Evolutionary conservation across 2,329 filamentous ascomycete species (phyloP), one percentile per base, ranked within the genome.

Genomic region (Tympanopsis confertula): DNA sequence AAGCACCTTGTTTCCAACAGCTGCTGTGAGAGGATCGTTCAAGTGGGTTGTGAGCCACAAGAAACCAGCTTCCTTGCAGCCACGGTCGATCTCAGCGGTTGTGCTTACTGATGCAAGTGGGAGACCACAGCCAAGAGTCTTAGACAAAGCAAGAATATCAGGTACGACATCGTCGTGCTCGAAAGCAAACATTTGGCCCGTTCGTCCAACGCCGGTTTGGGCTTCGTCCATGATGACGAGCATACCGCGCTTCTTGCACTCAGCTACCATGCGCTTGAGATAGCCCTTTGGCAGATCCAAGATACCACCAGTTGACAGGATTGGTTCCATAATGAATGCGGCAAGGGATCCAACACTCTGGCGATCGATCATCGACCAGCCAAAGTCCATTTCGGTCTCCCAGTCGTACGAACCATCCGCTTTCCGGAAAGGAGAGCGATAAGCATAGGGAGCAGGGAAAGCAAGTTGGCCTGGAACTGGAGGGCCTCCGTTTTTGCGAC

Each of bases 391-490:
- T 49, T 82, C 78, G 0, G 71, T 68, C 44, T 75, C 61, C 77
- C 77, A 82, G 49, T 82, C 76, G 43, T 82, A 74, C 0, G 64
- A 65, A 1, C 74, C 74, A 43, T 81, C 74, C 0, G 66, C 17
- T 24, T 68, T 65, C 7, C 70, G 65, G 51, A 82, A 82, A 0
- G 68, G 61, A 0, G 75, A 79, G 3, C 75, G 68, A 48, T 79
- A 81, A 0, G 68, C 61, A 44, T 80, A 70, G 0, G 76, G 76
- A 0, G 71, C 63, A 0, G 76, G 76, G 24, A 82, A 64, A 1
- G 63, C 63, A 3, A 76, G 59, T 40, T 70, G 66, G 1, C 77
- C 76, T 1, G 71, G 72, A 55, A 76, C 66, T 4, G 57, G 42
- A 2, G 65, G 61, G 0, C 63, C 63, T 30, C 52, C 56, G 12